phyloP scores from a whole-genome alignment of 163 green algal genomes.

The Prototheca cutis region DNA sequence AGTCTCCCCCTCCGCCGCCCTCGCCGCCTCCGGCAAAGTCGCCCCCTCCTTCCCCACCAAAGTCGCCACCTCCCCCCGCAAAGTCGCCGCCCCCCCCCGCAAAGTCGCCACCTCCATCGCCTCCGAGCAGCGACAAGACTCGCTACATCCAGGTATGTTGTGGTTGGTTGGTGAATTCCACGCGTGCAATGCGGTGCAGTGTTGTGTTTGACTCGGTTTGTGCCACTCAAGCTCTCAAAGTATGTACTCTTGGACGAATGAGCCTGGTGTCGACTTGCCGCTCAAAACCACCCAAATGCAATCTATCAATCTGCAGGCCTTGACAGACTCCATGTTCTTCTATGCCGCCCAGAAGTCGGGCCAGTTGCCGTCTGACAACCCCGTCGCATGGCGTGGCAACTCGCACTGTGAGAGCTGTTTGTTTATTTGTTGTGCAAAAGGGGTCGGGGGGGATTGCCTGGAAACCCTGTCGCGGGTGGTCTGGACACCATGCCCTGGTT shows the following conservation, averaged over 20 bases:
- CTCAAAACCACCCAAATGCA: background rate
- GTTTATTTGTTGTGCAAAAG: conserved; percentile 12
- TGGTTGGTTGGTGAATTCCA: no score
- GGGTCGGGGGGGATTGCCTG: background rate
- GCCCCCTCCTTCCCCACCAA: no score
- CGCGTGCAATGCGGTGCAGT: no score
- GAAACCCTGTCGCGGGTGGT: background rate
- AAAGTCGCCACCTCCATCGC: no score
- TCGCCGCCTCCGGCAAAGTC: no score
- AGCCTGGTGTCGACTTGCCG: no score
- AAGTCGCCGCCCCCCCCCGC: no score
- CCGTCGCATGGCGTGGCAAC: conserved; percentile 54
- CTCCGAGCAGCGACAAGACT: background rate
- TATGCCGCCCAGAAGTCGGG: conserved; percentile 63
- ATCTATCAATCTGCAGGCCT: conserved; percentile 25
- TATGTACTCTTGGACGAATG: no score
- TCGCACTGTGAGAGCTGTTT: conserved; percentile 36
- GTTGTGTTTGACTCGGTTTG: no score
- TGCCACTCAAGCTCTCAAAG: no score
- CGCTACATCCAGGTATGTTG: background rate
- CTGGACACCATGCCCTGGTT: background rate
- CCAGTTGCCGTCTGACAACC: conserved; percentile 45
- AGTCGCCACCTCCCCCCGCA: no score
- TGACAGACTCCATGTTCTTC: conserved; percentile 53
- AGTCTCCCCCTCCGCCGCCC: no score